A percentile compares a stretch with the other conserved stretches of the same genome.
Evolutionary conservation across 257 asterid species (phyloP).

Genomic region (Galeopsis tetrahit): DNA sequence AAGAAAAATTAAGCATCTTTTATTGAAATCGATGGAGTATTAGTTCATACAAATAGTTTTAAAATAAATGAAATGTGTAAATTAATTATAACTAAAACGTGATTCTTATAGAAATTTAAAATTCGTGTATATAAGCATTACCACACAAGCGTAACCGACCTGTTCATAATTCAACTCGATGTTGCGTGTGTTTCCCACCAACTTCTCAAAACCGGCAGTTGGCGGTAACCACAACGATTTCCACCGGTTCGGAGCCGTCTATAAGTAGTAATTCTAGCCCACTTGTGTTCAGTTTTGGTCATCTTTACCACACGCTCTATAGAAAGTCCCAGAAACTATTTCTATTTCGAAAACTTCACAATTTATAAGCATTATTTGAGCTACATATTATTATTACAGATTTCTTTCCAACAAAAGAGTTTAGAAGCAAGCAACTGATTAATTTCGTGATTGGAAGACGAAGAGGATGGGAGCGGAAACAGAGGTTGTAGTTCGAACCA

Average conservation of each 20-base stretch:
- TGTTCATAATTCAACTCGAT: background rate
- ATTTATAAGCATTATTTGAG: background rate
- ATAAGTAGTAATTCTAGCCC: conserved; percentile 35
- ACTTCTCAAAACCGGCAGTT: conserved; percentile 30
- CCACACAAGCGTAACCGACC: background rate
- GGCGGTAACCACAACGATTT: conserved; percentile 26
- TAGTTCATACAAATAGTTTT: too few species aligned
- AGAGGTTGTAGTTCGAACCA: conserved; percentile 55
- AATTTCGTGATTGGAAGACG: too few species aligned
- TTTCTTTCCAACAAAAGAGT: background rate
- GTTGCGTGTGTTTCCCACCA: conserved; percentile 27
- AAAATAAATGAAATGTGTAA: too few species aligned
- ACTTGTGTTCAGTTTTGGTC: conserved; percentile 34
- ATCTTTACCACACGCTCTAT: conserved; percentile 24
- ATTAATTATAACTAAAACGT: too few species aligned
- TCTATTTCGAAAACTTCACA: conserved; percentile 4
- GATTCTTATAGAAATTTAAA: too few species aligned
- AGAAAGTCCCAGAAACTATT: conserved; percentile 37
- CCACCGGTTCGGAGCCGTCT: conserved; percentile 36
- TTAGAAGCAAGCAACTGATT: too few species aligned
- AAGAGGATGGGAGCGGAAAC: conserved; percentile 68
- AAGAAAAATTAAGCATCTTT: too few species aligned
- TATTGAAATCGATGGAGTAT: too few species aligned
- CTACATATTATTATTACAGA: background rate
- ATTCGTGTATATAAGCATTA: too few species aligned